Conservation (phyloP, 2,329 filamentous ascomycete genomes). For the Leptographium wingfieldii region DNA sequence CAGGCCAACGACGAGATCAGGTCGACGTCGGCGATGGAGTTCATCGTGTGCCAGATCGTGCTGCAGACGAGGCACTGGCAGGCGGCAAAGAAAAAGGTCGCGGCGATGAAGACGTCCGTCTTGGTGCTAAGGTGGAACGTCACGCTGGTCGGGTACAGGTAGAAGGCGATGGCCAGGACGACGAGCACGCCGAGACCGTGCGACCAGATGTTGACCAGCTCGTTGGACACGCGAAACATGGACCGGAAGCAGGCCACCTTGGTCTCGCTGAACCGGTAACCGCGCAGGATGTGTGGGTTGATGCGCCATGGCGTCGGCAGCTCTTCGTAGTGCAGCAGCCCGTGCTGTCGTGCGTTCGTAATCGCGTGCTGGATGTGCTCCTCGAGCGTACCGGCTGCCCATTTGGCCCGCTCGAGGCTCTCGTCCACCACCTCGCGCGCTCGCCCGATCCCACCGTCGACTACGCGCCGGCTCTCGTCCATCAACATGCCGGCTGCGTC, state of each 20-base stretch:
- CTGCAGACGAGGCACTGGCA: constrained; percentile 92
- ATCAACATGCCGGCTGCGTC: constrained; percentile 61
- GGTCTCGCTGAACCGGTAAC: constrained; percentile 88
- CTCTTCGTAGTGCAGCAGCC: constrained; percentile 79
- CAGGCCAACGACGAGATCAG: constrained; percentile 93
- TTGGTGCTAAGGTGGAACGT: constrained; percentile 83
- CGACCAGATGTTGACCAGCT: constrained; percentile 96
- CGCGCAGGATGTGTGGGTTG: constrained; percentile 83
- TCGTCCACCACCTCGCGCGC: constrained; percentile 69
- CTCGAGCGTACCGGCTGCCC: constrained; percentile 70
- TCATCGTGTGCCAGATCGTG: constrained; percentile 98
- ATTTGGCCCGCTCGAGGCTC: constrained; percentile 67
- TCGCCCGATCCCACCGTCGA: constrained; percentile 65
- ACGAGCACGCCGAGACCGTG: constrained; percentile 82
- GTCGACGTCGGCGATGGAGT: constrained; percentile 79
- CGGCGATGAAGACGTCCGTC: constrained; percentile 79
- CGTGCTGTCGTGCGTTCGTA: constrained; percentile 59
- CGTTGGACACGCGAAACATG: constrained; percentile 76
- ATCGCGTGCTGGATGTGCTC: constrained; percentile 76
- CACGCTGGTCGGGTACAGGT: constrained; percentile 81
- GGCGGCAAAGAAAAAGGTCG: constrained; percentile 90
- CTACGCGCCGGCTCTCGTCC: constrained; percentile 64
- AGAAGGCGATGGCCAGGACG: constrained; percentile 80
- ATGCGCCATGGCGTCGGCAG: constrained; percentile 85
- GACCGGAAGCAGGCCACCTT: constrained; percentile 82